Conservation (phyloP, 2,329 filamentous ascomycete species). For the Ascochyta clinopodiicola region DNA sequence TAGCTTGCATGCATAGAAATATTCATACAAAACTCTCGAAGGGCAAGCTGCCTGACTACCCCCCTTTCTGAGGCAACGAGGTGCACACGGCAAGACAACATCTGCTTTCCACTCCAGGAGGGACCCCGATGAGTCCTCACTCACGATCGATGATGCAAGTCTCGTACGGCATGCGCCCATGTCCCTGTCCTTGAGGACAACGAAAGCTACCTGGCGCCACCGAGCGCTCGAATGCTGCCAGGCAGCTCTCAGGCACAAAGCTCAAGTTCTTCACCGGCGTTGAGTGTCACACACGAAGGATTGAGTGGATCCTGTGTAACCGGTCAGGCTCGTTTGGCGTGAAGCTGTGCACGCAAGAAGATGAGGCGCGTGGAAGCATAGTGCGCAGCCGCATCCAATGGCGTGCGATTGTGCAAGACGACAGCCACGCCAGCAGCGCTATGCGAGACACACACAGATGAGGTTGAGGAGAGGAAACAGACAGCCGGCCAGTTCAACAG, state of each 20-base stretch:
- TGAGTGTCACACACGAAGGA: slow-evolving; percentile 25
- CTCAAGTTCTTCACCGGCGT: slow-evolving; percentile 30
- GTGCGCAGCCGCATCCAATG: slow-evolving; percentile 25
- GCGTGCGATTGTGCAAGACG: slow-evolving; percentile 19
- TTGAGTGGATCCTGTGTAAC: slow-evolving; percentile 28
- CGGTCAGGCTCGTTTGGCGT: slow-evolving; percentile 31
- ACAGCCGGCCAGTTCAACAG: too few species aligned
- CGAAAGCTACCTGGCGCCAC: slow-evolving; percentile 17
- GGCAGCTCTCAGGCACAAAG: slow-evolving; percentile 4
- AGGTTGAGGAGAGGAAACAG: too few species aligned
- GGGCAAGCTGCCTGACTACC: neutral
- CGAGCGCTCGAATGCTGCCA: slow-evolving; percentile 9
- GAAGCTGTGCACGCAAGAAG: slow-evolving; percentile 15
- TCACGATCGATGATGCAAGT: slow-evolving; percentile 18
- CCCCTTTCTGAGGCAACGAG: neutral
- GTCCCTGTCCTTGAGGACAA: slow-evolving; percentile 5
- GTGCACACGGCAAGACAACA: neutral
- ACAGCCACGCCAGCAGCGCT: slow-evolving; percentile 2
- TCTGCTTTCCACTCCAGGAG: too few species aligned
- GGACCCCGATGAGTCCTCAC: too few species aligned
- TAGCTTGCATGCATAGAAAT: neutral
- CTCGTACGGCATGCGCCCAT: slow-evolving; percentile 15
- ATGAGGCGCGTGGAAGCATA: slow-evolving; percentile 23
- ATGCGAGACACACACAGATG: too few species aligned
- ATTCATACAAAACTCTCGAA: too few species aligned